Evolutionary conservation across 2,329 filamentous ascomycete genomes (phyloP).

Genomic region (Teratosphaeria destructans): DNA sequence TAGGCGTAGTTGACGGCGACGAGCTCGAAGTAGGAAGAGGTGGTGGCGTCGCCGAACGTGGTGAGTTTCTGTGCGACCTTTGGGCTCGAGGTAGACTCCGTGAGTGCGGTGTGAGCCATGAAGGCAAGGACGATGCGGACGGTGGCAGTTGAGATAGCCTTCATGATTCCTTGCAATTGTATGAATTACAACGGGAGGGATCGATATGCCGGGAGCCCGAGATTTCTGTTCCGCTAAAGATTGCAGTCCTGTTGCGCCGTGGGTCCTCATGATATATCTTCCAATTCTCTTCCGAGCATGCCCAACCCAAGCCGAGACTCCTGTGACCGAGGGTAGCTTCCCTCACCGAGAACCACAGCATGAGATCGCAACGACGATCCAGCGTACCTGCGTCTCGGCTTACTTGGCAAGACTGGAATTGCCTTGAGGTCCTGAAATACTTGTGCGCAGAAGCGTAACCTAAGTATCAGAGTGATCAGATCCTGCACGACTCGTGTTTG

Average conservation of each 20-base stretch:
- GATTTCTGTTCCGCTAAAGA: not conserved
- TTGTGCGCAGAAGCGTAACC: too few relatives aligned
- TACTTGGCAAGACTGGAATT: too few relatives aligned
- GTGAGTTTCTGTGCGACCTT: not conserved
- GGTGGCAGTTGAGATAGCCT: conserved; percentile 6
- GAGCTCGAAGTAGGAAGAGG: conserved; percentile 10
- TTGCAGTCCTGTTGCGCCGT: not conserved
- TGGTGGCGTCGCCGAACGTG: conserved; percentile 6
- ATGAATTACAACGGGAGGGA: not conserved
- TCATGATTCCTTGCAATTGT: conserved; percentile 8
- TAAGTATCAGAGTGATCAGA: not conserved
- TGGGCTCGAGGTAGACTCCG: conserved; percentile 7
- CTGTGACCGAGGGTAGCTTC: not conserved
- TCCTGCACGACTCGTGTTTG: not conserved
- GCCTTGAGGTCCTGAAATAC: too few relatives aligned
- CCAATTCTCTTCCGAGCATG: too few relatives aligned
- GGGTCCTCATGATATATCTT: not conserved
- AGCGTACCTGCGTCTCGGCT: not conserved
- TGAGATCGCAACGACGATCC: not conserved
- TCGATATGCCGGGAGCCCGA: not conserved
- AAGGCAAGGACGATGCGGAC: conserved; percentile 13
- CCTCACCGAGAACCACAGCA: not conserved
- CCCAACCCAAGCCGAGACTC: not conserved
- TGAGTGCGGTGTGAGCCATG: conserved; percentile 16
- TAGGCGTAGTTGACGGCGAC: not conserved